These are phyloP conservation scores for Solanum hybrid DNA, from an alignment of 305 asterid genomes.

Conservation along the genomic window DNA sequence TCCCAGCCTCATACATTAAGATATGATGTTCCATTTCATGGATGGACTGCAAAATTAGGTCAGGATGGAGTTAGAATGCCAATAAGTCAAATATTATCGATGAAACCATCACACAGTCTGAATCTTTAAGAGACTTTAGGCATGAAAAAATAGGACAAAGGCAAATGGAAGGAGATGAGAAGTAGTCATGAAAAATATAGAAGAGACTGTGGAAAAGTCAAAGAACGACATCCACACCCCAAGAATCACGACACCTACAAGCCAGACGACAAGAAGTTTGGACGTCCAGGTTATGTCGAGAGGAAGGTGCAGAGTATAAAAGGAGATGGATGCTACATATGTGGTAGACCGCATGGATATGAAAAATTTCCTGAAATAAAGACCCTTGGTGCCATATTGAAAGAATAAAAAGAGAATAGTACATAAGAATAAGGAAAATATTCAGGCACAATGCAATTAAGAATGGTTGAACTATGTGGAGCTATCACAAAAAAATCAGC, in stretches of 20 bases:
- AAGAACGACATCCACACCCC: background rate
- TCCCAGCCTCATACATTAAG: background rate
- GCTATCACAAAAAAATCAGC: background rate
- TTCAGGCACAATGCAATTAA: too few species aligned
- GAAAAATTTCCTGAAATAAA: too few species aligned
- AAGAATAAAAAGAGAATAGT: background rate
- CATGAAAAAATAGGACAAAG: background rate
- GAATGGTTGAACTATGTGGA: too few species aligned
- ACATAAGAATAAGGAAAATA: background rate
- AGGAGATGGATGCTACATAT: background rate
- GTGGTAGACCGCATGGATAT: background rate
- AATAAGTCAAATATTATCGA: background rate
- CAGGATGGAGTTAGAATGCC: background rate
- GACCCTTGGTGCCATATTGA: background rate
- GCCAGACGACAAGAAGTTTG: background rate
- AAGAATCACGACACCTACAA: background rate
- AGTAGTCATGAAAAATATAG: background rate
- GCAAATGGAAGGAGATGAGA: background rate
- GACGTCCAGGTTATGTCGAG: background rate
- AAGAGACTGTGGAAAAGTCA: background rate
- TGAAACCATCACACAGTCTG: background rate
- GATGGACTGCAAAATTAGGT: background rate
- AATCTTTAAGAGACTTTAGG: background rate
- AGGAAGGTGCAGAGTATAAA: too few species aligned
- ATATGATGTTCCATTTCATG: background rate